These are phyloP conservation scores for Coemansia sp. DNA, from an alignment of 371 early-diverging fungal genomes.

Conservation along the genomic window DNA sequence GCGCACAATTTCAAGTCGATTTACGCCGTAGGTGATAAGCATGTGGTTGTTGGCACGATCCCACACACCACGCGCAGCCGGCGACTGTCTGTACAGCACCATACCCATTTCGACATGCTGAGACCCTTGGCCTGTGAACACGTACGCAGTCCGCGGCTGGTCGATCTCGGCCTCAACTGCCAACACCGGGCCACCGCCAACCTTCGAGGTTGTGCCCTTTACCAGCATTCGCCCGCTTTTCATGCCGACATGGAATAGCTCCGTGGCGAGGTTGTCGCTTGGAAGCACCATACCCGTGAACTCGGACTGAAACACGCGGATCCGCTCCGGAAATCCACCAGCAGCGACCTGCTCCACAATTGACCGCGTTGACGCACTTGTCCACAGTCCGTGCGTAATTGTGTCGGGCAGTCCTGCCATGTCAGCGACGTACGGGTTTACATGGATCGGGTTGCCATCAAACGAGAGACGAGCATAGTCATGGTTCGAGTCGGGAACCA, in stretches of 20 bases:
- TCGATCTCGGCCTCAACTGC: slow-evolving; percentile 82
- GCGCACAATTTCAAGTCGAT: slow-evolving; percentile 89
- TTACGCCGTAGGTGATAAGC: slow-evolving; percentile 83
- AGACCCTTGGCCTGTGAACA: slow-evolving; percentile 97
- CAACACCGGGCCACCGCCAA: slow-evolving; percentile 75
- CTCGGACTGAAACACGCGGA: slow-evolving; percentile 39
- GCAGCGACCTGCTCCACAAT: slow-evolving; percentile 14
- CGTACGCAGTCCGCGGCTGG: slow-evolving; percentile 79
- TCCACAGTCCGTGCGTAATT: slow-evolving; percentile 98
- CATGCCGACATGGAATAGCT: slow-evolving; percentile 88
- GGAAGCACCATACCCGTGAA: slow-evolving; percentile 58
- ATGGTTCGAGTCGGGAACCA: slow-evolving; percentile 68
- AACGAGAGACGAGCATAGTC: slow-evolving; percentile 85
- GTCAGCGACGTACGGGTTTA: slow-evolving; percentile 91
- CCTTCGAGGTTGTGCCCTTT: slow-evolving; percentile 83
- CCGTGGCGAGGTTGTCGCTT: slow-evolving; percentile 75
- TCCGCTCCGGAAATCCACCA: slow-evolving; percentile 13
- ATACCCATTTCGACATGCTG: slow-evolving; percentile 97
- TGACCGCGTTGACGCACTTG: slow-evolving; percentile 44
- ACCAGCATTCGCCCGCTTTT: slow-evolving; percentile 84
- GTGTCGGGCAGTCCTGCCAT: slow-evolving; percentile 87
- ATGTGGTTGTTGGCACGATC: slow-evolving; percentile 89
- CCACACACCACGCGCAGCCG: slow-evolving; percentile 87
- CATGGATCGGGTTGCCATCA: slow-evolving; percentile 95
- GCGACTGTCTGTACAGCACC: slow-evolving; percentile 83